Percentiles rank a stretch among this genome's conserved stretches.
phyloP scores from a whole-genome alignment of 2,329 filamentous ascomycete species.

The Botrytis pseudocinerea region DNA sequence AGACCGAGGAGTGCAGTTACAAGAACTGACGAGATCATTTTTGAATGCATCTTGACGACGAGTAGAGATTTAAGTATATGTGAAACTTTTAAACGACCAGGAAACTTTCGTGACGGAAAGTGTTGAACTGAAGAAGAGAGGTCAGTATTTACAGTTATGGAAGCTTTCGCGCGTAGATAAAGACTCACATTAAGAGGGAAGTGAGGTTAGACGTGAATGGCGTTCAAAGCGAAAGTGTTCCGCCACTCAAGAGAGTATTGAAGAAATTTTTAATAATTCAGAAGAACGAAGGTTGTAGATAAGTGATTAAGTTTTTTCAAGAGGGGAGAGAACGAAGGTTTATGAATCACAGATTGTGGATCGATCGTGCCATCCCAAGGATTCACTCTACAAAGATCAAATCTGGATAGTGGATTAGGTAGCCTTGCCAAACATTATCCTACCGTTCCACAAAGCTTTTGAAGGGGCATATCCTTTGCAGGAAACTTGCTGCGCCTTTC shows the following conservation, averaged over 20 bases:
- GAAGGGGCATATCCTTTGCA: background rate
- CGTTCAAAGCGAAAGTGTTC: background rate
- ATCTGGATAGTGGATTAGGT: background rate
- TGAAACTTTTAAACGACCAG: background rate
- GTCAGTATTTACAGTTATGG: background rate
- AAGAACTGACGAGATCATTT: slow-evolving; percentile 4
- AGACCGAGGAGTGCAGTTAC: slow-evolving; percentile 21
- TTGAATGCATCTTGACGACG: slow-evolving; percentile 23
- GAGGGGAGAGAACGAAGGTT: background rate
- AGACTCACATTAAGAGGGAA: background rate
- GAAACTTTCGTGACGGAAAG: background rate
- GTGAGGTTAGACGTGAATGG: slow-evolving; percentile 8
- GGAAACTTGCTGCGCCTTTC: slow-evolving; percentile 4
- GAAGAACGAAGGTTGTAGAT: background rate
- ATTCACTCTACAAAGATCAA: slow-evolving; percentile 15
- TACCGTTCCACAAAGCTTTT: slow-evolving; percentile 1
- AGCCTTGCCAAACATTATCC: background rate
- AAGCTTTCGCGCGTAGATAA: background rate
- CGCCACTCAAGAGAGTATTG: background rate
- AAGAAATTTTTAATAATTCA: background rate
- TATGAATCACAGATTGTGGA: slow-evolving; percentile 20
- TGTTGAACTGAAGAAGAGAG: background rate
- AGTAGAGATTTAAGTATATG: background rate
- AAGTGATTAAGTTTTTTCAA: background rate
- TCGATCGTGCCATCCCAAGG: slow-evolving; percentile 10